A percentile compares a stretch with the other conserved stretches of the same genome.
These are phyloP conservation scores for Brassica nigra DNA, from an alignment of 345 rosid genomes.

Conservation along the genomic window DNA sequence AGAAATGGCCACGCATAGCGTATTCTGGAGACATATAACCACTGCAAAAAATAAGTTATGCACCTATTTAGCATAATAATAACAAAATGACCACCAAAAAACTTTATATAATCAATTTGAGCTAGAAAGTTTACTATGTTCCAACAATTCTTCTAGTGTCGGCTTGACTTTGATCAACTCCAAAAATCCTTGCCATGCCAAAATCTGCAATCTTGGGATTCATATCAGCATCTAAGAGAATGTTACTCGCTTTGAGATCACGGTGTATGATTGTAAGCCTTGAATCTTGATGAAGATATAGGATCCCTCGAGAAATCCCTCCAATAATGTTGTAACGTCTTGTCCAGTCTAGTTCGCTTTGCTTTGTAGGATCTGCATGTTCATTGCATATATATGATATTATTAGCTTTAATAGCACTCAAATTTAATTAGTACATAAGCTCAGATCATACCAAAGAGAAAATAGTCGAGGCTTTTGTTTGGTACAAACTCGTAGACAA, in stretches of 20 bases:
- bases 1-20: not conserved
- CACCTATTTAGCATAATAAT: not conserved
- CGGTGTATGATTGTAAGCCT: conserved; percentile 10
- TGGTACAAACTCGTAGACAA: conserved; percentile 4
- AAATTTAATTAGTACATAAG: not conserved
- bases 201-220: conserved; percentile 3
- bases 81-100: not conserved
- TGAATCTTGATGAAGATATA: conserved; percentile 16
- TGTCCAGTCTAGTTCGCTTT: conserved; percentile 9
- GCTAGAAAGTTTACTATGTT: conserved; percentile 18
- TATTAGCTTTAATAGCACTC: not conserved
- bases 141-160: conserved; percentile 11
- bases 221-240: not conserved
- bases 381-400: not conserved
- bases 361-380: not conserved
- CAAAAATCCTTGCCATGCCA: conserved; percentile 5
- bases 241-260: conserved; percentile 7
- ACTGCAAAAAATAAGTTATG: not conserved
- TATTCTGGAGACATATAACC: not conserved
- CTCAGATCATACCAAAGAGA: not conserved
- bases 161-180: conserved; percentile 17
- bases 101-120: not conserved
- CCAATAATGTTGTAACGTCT: not conserved
- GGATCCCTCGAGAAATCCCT: conserved; percentile 7
- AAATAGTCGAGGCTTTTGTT: conserved; percentile 15